A percentile compares a stretch with the other conserved stretches of the same genome.
Conservation (phyloP, 1,284 basidiomycete genomes). For the Rhizoctonia solani region DNA sequence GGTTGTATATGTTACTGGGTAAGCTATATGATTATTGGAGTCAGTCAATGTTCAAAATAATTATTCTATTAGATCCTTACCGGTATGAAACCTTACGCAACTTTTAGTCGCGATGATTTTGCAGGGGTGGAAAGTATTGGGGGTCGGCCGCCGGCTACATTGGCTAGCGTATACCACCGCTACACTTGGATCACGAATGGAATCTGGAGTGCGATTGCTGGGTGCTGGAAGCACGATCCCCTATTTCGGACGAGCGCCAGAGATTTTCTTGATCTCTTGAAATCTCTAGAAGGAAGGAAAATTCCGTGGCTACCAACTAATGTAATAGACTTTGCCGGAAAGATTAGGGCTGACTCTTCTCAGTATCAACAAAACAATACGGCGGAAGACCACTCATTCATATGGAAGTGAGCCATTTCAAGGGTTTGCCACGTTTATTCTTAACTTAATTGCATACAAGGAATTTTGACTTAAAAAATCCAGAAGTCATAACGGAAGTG, state of each 20-base stretch:
- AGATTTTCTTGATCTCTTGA: not conserved
- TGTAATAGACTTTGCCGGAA: conserved; percentile 7
- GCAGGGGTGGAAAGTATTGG: conserved; percentile 29
- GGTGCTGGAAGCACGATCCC: conserved; percentile 18
- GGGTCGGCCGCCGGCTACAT: conserved; percentile 4
- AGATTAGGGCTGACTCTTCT: not conserved
- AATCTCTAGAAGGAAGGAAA: not conserved
- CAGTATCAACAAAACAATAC: not conserved
- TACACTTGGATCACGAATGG: conserved; percentile 27
- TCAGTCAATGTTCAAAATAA: not conserved
- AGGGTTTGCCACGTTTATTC: not conserved
- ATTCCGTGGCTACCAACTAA: not conserved
- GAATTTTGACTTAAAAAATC: no score
- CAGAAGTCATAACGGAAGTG: no score
- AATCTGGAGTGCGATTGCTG: not conserved
- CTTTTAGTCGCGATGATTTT: conserved; percentile 28
- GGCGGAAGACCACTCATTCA: not conserved
- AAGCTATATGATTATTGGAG: not conserved
- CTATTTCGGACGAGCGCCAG: not conserved
- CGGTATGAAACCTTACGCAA: conserved; percentile 17
- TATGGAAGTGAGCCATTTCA: no score
- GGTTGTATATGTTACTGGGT: conserved; percentile 27
- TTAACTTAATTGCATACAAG: not conserved
- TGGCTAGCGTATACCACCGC: not conserved
- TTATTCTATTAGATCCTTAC: conserved; percentile 5